These are phyloP conservation scores for Cyberlindnera mycetangii DNA, from an alignment of 805 yeast genomes.

Conservation along the genomic window DNA sequence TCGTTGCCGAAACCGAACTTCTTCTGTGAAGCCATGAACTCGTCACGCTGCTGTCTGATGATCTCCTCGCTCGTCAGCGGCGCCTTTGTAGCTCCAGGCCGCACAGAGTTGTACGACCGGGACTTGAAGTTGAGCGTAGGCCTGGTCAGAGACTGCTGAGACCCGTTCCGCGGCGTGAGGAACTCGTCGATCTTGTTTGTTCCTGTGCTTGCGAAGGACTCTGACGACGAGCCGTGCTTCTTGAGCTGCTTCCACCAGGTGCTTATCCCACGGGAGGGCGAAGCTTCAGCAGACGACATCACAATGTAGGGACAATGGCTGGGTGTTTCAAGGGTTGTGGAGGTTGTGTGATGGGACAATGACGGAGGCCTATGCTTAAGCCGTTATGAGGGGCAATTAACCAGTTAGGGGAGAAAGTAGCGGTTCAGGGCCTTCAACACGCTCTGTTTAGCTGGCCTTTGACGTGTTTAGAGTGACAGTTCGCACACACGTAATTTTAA, in stretches of 20 bases:
- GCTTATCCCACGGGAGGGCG: conserved; percentile 35
- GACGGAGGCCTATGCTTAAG: too few relatives aligned
- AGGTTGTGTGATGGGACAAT: too few relatives aligned
- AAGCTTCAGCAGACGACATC: conserved; percentile 27
- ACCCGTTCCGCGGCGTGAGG: conserved; percentile 14
- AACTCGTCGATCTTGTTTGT: conserved; percentile 16
- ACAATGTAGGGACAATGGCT: background rate
- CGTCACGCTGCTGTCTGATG: conserved; percentile 36
- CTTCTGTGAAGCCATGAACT: conserved; percentile 32
- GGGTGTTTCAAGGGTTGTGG: too few relatives aligned
- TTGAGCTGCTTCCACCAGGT: conserved; percentile 42
- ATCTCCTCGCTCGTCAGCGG: conserved; percentile 15
- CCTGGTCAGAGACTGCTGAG: conserved; percentile 21
- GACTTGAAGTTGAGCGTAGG: conserved; percentile 36
- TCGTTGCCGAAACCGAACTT: conserved; percentile 38
- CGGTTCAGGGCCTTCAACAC: too few relatives aligned
- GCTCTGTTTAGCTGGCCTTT: too few relatives aligned
- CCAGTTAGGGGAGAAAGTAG: too few relatives aligned
- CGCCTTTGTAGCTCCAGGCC: conserved; percentile 8
- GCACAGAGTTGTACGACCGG: conserved; percentile 31
- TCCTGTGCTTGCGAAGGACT: conserved; percentile 18
- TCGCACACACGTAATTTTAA: too few relatives aligned
- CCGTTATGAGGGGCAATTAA: too few relatives aligned
- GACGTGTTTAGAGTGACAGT: too few relatives aligned
- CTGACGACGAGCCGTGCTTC: conserved; percentile 25